Base-by-base conservation (phyloP, 139 green algal species). In the Chlamydomonas incerta region DNA sequence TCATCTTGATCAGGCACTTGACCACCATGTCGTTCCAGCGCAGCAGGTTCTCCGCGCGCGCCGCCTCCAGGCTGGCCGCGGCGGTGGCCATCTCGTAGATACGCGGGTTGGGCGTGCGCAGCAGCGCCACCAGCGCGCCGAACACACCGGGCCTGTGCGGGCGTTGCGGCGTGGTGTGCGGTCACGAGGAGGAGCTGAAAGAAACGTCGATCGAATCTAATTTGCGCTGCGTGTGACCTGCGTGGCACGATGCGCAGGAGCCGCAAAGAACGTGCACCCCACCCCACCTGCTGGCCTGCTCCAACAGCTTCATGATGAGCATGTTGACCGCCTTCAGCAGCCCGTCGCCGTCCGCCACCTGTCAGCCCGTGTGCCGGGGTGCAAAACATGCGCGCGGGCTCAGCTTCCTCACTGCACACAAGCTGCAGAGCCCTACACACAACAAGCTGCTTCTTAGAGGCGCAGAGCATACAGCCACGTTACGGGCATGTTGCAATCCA, bases 1-100 rank as follows among this genome's bases (percentile, higher is more conserved):
- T 98, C 65, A 97, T 93, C 90, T 99, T 98, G 86, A 99, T 98
- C 15, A 98, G 93, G 95, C 98, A 99, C 90, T 98, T 99, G 68
- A 99, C 95, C 26, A 98, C 93, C 74, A 99, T 92, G 71, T 98
- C 95, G 46, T 89, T 90, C 91, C 96, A 97, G 55, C 66, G 68
- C 29, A 83, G 28, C 60, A 87, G 81, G 24, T 47, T 26, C 23
- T 60, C 70, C 41, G 31, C 24, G 47, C 67, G 69, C 63, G 71
- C 63, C 5, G 63, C n/a, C 18, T 50, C 47, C 13, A 21, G 67
- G 11, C 28, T 33, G 5, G 55, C 31, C 14, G 83, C 29, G 4
- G 80, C 52, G 79, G 52, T 47, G 20, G 68, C 5, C 65, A 87
- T 68, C 24, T 26, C n/a, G 55, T 37, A 67, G 52, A 88, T 72